Conservation (phyloP, 176 grass and related monocot species). For the Oryza longistaminata region DNA sequence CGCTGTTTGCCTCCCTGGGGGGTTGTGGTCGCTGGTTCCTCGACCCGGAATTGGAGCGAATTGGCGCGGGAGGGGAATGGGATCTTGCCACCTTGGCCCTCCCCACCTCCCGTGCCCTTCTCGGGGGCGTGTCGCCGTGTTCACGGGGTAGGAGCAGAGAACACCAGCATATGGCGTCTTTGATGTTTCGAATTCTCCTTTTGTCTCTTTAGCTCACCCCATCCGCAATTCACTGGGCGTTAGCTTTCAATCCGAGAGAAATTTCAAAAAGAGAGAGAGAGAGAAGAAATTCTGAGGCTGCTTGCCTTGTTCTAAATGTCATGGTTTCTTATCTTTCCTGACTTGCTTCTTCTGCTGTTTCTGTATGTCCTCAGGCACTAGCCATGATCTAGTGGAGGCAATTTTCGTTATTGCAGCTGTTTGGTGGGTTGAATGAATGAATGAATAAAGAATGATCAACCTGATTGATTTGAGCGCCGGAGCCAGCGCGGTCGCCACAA, state of each 20-base stretch:
- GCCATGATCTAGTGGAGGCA: conserved; percentile 19
- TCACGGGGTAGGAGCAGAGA: conserved; percentile 3
- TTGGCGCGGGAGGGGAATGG: conserved; percentile 8
- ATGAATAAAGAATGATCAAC: conserved; percentile 58
- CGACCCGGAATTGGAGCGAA: conserved; percentile 26
- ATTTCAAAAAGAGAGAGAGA: background rate
- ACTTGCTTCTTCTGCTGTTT: background rate
- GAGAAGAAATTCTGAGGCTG: background rate
- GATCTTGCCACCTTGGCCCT: conserved; percentile 21
- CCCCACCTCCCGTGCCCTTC: background rate
- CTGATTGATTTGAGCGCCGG: conserved; percentile 54
- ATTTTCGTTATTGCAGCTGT: conserved; percentile 26
- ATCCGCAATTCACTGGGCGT: background rate
- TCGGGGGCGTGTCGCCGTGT: background rate
- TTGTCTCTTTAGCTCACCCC: background rate
- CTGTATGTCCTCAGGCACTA: conserved; percentile 4
- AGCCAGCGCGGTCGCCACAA: conserved; percentile 43
- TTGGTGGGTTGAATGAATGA: conserved; percentile 32
- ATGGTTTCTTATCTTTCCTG: background rate
- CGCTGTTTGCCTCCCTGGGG: background rate
- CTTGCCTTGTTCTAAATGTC: background rate
- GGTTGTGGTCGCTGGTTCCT: background rate
- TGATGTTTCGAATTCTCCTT: conserved; percentile 15
- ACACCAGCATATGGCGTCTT: background rate
- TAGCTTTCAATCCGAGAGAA: background rate